Percentiles rank a stretch among this genome's conserved stretches.
These are phyloP conservation scores for Pichia heedii DNA, from an alignment of 805 yeast species.

Conservation along the genomic window DNA sequence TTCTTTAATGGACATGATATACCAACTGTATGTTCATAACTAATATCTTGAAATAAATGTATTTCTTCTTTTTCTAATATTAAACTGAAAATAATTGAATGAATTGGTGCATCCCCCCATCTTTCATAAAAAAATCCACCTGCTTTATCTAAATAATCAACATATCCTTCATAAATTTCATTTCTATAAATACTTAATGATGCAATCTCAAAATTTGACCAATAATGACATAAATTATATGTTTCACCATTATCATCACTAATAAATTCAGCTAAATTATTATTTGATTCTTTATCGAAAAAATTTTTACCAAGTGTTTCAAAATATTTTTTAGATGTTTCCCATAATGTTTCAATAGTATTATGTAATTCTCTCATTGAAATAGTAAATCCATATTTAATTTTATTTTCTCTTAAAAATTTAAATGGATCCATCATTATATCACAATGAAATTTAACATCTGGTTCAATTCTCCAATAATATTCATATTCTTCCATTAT, in stretches of 20 bases:
- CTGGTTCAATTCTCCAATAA: slow-evolving; percentile 58
- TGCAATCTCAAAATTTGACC: slow-evolving; percentile 76
- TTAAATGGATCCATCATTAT: slow-evolving; percentile 47
- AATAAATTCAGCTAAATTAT: slow-evolving; percentile 49
- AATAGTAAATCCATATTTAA: slow-evolving; percentile 45
- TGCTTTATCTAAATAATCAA: slow-evolving; percentile 49
- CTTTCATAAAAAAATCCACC: slow-evolving; percentile 84
- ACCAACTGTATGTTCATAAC: slow-evolving; percentile 76
- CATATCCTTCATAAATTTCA: slow-evolving; percentile 47
- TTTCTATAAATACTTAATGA: slow-evolving; percentile 57
- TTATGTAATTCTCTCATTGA: slow-evolving; percentile 41
- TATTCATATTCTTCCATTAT: slow-evolving; percentile 43
- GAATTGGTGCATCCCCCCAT: slow-evolving; percentile 76
- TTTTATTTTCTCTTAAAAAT: slow-evolving; percentile 40
- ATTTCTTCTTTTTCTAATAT: slow-evolving; percentile 51
- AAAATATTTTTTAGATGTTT: slow-evolving; percentile 36
- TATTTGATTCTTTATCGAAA: slow-evolving; percentile 4
- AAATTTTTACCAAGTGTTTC: slow-evolving; percentile 8
- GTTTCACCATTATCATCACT: slow-evolving; percentile 54
- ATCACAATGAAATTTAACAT: slow-evolving; percentile 42
- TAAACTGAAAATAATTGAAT: slow-evolving; percentile 35
- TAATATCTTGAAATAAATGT: slow-evolving; percentile 73
- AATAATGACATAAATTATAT: slow-evolving; percentile 72
- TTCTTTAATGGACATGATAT: slow-evolving; percentile 69
- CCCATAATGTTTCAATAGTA: slow-evolving; percentile 47